These are phyloP conservation scores for Opeltia flavorubescens DNA, from an alignment of 495 filamentous ascomycete genomes.

Conservation along the genomic window DNA sequence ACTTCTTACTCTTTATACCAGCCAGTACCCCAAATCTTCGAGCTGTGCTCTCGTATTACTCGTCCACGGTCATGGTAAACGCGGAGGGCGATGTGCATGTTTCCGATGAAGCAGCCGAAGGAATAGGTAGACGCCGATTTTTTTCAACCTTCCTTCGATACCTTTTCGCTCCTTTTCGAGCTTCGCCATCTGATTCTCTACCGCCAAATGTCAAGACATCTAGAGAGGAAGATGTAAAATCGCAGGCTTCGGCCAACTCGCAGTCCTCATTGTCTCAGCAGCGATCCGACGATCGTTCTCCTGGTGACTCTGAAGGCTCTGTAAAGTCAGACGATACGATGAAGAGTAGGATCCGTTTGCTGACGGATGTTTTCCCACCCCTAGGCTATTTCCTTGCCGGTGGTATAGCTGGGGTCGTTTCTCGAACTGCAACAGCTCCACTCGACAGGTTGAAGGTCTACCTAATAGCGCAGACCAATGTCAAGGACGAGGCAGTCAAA, in stretches of 20 bases:
- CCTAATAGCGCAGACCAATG: conserved; percentile 78
- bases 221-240: conserved; percentile 6
- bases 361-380: conserved; percentile 51
- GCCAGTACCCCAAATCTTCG: conserved; percentile 57
- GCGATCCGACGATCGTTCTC: background rate
- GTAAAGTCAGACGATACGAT: conserved; percentile 24
- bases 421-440: conserved; percentile 84
- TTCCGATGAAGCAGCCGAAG: conserved; percentile 73
- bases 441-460: conserved; percentile 96
- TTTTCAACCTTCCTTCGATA: conserved; percentile 57
- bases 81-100: conserved; percentile 89
- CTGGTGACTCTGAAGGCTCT: conserved; percentile 6
- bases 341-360: conserved; percentile 30
- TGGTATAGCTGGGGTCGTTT: conserved; percentile 81
- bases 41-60: conserved; percentile 83
- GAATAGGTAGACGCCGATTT: conserved; percentile 83
- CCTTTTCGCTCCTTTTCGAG: conserved; percentile 21
- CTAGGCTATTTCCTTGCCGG: conserved; percentile 97
- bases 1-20: conserved; percentile 92
- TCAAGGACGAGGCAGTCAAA: conserved; percentile 40
- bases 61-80: conserved; percentile 77
- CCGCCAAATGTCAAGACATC: background rate
- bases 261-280: background rate
- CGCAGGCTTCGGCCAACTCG: background rate
- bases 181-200: background rate